Conservation (phyloP, 148 eudicot genomes). For the Spergularia bocconei region DNA sequence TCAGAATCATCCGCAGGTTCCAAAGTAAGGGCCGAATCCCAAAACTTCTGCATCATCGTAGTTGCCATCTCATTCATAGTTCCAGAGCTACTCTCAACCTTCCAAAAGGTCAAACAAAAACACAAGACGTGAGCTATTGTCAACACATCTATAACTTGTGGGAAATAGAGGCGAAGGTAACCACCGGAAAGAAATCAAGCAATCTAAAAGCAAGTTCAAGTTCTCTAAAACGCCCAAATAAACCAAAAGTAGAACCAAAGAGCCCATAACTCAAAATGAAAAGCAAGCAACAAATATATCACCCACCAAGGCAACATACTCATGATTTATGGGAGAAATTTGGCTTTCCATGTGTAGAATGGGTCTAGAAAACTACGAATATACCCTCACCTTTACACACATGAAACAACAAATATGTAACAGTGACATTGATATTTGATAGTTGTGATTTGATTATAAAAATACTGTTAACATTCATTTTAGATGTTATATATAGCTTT, state of each 20-base stretch:
- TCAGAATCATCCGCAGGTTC: conserved; percentile 89
- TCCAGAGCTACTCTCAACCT: conserved; percentile 89
- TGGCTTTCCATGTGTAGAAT: not conserved
- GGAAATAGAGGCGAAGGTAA: not conserved
- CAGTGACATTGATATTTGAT: not conserved
- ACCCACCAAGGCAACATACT: not conserved
- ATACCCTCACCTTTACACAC: conserved; percentile 7
- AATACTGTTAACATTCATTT: too few species aligned
- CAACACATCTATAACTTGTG: not conserved
- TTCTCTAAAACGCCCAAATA: not conserved
- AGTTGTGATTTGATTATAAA: too few species aligned
- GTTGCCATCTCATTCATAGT: conserved; percentile 73
- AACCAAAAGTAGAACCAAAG: not conserved
- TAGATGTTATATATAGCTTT: too few species aligned
- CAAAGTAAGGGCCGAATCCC: conserved; percentile 93
- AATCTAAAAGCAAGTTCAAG: not conserved
- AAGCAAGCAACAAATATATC: not conserved
- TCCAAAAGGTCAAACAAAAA: conserved; percentile 20
- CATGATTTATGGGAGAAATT: not conserved
- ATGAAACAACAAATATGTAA: not conserved
- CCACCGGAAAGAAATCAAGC: not conserved
- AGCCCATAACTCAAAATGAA: not conserved
- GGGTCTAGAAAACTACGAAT: not conserved
- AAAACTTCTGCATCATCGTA: conserved; percentile 92
- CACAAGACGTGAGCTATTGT: conserved; percentile 11